A percentile compares a stretch with the other conserved stretches of the same genome.
These are phyloP conservation scores for Entomortierella beljakovae DNA, from an alignment of 192 early-diverging fungal species.

Conservation along the genomic window DNA sequence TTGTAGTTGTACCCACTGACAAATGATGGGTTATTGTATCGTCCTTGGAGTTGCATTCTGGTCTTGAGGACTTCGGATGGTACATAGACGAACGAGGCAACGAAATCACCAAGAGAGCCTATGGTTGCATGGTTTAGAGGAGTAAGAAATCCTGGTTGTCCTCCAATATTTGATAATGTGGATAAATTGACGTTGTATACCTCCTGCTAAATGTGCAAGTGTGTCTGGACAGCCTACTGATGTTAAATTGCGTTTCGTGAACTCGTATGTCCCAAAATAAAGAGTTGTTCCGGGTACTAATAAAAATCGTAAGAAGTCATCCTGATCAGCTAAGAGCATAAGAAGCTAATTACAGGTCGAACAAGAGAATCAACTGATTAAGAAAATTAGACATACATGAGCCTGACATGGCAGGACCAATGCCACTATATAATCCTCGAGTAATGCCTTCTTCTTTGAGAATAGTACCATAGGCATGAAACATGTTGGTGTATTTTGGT, in stretches of 20 bases:
- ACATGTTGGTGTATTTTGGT: conserved; percentile 67
- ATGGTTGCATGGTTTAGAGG: neutral
- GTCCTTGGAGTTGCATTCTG: conserved; percentile 82
- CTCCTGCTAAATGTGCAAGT: conserved; percentile 64
- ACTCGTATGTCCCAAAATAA: conserved; percentile 70
- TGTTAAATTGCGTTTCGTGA: conserved; percentile 64
- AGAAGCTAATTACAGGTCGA: neutral
- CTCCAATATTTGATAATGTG: neutral
- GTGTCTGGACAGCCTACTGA: conserved; percentile 61
- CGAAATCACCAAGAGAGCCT: conserved; percentile 65
- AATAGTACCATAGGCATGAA: conserved; percentile 66
- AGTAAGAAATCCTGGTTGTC: neutral
- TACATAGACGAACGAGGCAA: conserved; percentile 68
- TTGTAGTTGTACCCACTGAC: conserved; percentile 79
- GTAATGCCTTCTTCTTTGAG: conserved; percentile 63
- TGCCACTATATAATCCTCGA: conserved; percentile 64
- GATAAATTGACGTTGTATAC: conserved; percentile 12
- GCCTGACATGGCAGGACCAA: conserved; percentile 69
- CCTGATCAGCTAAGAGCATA: neutral
- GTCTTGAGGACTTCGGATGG: conserved; percentile 79
- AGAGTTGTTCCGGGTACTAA: conserved; percentile 66
- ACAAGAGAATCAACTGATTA: neutral
- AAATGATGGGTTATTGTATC: conserved; percentile 75
- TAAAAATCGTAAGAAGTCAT: neutral
- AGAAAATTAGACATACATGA: conserved; percentile 23